A percentile compares a stretch with the other conserved stretches of the same genome.
phyloP scores from a whole-genome alignment of 108 stramenopile genomes.

The Pseudonitzschia pungens region DNA sequence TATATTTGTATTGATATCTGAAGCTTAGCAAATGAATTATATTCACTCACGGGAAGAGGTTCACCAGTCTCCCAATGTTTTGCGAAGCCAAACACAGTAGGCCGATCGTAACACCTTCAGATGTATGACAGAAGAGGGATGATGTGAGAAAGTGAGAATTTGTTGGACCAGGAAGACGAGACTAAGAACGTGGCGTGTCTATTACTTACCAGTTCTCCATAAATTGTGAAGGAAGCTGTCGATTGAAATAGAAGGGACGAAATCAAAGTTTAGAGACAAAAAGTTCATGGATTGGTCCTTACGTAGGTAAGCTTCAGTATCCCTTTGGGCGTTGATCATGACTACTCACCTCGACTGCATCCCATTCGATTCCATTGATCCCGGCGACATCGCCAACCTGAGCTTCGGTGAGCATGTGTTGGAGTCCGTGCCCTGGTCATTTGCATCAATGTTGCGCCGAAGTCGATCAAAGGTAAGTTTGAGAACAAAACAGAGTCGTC shows the following conservation, averaged over 20 bases:
- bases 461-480: too few relatives aligned
- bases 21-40: neutral
- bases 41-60: constrained; percentile 65
- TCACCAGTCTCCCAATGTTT: constrained; percentile 98
- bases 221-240: constrained; percentile 90
- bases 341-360: constrained; percentile 85
- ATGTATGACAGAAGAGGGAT: neutral
- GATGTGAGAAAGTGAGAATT: neutral
- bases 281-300: constrained; percentile 42
- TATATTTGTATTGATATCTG: neutral
- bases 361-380: constrained; percentile 97
- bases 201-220: constrained; percentile 94
- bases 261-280: constrained; percentile 60
- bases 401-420: constrained; percentile 96
- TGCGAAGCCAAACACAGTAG: constrained; percentile 91
- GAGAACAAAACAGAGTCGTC: too few relatives aligned
- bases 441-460: neutral
- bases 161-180: neutral
- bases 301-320: constrained; percentile 61
- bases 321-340: too few relatives aligned
- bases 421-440: constrained; percentile 77
- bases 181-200: neutral
- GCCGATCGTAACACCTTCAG: constrained; percentile 79
- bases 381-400: constrained; percentile 96
- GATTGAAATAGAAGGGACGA: too few relatives aligned